A percentile compares a stretch with the other conserved stretches of the same genome.
Evolutionary conservation across 805 yeast species (phyloP).

Genomic region (Teunomyces tritomae): DNA sequence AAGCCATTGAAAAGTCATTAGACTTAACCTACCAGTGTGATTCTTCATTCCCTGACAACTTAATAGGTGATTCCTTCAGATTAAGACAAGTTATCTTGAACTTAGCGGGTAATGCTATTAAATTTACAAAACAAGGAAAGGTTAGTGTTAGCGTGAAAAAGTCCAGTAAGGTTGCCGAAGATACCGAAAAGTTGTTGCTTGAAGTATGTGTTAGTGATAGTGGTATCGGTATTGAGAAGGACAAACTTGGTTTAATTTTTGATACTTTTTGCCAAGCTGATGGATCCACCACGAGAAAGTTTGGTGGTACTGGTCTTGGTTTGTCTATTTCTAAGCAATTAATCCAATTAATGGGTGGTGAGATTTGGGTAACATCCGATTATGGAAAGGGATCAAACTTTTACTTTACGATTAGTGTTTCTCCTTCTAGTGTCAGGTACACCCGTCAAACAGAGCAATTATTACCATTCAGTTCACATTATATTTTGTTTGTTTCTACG

Average conservation of each 20-base stretch:
- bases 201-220: constrained; percentile 89
- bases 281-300: constrained; percentile 88
- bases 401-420: constrained; percentile 76
- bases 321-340: constrained; percentile 83
- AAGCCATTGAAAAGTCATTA: constrained; percentile 81
- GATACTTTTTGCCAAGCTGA: constrained; percentile 93
- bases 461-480: constrained; percentile 68
- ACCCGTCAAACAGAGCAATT: constrained; percentile 65
- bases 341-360: constrained; percentile 91
- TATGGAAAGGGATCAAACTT: constrained; percentile 82
- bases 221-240: constrained; percentile 86
- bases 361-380: constrained; percentile 82
- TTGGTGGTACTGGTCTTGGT: constrained; percentile 92
- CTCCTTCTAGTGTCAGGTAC: constrained; percentile 63
- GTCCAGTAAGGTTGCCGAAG: constrained; percentile 34
- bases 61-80: constrained; percentile 87
- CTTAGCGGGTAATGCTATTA: constrained; percentile 86
- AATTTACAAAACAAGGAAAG: constrained; percentile 79
- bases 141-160: constrained; percentile 74
- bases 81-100: constrained; percentile 83
- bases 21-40: constrained; percentile 80
- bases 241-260: constrained; percentile 79
- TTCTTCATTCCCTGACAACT: constrained; percentile 81
- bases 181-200: constrained; percentile 48
- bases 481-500: constrained; percentile 67